A percentile compares a stretch with the other conserved stretches of the same genome.
Conservation (phyloP, 2,329 filamentous ascomycete genomes). For the Penicillium verrucosum region DNA sequence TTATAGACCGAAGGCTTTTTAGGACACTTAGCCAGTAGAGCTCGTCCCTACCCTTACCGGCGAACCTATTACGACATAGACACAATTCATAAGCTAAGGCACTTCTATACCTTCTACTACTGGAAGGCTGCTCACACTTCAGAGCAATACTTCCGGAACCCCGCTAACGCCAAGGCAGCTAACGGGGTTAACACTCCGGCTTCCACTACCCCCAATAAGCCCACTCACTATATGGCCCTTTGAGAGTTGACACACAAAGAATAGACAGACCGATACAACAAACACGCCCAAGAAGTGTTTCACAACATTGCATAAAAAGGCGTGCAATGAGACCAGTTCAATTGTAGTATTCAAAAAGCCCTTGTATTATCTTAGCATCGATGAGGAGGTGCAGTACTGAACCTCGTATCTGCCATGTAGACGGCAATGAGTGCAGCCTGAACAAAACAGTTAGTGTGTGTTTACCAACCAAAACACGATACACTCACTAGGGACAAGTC, state of each 20-base stretch:
- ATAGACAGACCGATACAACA: neutral
- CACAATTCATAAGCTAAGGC: too few species aligned
- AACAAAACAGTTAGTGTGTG: neutral
- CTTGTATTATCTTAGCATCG: neutral
- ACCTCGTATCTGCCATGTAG: slow-evolving; percentile 3
- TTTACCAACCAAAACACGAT: neutral
- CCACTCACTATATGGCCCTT: neutral
- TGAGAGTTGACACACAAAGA: neutral
- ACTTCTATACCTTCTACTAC: too few species aligned
- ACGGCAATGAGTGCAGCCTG: slow-evolving; percentile 3
- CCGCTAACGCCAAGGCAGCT: too few species aligned
- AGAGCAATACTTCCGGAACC: too few species aligned
- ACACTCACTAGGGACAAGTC: slow-evolving; percentile 12
- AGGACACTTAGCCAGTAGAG: too few species aligned
- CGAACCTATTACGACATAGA: too few species aligned
- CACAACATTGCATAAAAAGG: neutral
- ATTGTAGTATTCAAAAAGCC: neutral
- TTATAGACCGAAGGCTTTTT: neutral
- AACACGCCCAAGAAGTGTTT: neutral
- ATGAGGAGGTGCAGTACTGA: neutral
- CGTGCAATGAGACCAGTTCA: neutral
- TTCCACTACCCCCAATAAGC: too few species aligned
- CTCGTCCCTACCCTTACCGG: too few species aligned
- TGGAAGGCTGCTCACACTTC: too few species aligned
- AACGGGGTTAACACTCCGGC: too few species aligned